A percentile compares a stretch with the other conserved stretches of the same genome.
phyloP scores from a whole-genome alignment of 2,329 filamentous ascomycete genomes.

The Pyricularia sp. region DNA sequence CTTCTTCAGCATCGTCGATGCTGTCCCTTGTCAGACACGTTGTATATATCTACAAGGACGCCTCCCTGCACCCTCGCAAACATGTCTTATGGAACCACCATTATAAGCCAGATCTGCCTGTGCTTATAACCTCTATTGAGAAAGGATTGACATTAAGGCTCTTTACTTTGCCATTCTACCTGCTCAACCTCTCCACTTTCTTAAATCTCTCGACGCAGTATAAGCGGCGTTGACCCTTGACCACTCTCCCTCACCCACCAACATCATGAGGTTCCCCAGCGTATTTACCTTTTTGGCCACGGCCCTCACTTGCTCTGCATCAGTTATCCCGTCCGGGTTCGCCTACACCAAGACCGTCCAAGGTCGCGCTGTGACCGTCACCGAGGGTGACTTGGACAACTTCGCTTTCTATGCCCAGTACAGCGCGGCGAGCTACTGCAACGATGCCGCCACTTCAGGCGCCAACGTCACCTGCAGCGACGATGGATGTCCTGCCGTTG shows the following conservation, averaged over 20 bases:
- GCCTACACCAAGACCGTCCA: background rate
- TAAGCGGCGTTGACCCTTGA: background rate
- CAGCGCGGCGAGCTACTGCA: constrained; percentile 40
- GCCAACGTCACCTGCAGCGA: constrained; percentile 28
- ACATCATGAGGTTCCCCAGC: constrained; percentile 1
- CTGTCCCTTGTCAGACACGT: background rate
- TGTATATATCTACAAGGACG: background rate
- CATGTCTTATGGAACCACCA: background rate
- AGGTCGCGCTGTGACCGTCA: constrained; percentile 12
- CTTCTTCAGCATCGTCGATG: background rate
- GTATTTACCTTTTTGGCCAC: background rate
- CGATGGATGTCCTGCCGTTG: constrained; percentile 29
- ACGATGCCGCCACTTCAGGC: constrained; percentile 26
- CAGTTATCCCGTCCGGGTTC: background rate
- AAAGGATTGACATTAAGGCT: background rate
- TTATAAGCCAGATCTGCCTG: background rate
- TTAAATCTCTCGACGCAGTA: background rate
- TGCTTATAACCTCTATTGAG: background rate
- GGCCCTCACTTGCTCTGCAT: background rate
- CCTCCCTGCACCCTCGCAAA: background rate
- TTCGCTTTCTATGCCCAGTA: constrained; percentile 39
- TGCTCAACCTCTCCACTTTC: background rate
- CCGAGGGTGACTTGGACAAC: constrained; percentile 20
- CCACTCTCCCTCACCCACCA: background rate
- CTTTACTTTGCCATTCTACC: background rate